Evolutionary conservation across 2,329 filamentous ascomycete species (phyloP), one percentile per base, ranked within the genome.

Genomic region (Trichoderma sp.): DNA sequence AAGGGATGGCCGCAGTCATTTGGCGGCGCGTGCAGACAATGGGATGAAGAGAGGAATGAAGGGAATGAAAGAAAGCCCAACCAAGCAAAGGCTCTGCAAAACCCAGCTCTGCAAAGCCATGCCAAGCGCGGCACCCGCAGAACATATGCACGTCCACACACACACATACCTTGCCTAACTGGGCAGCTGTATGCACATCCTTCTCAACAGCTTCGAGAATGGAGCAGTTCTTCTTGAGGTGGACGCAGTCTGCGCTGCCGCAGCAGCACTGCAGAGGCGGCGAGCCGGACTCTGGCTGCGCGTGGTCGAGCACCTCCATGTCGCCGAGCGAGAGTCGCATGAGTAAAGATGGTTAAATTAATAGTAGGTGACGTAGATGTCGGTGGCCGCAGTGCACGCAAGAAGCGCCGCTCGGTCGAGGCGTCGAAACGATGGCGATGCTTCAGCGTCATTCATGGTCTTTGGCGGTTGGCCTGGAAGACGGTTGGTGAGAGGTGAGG

Each of bases 131-230:
- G 43, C 47, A 32, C 56, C 57, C 34, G 24, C 70, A 72, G 39
- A 30, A 30, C 56, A 51, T 43, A 43, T 51, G 43, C 36, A 66
- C 32, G 15, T 18, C 63, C 18, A 68, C 39, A 72, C 39, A 32
- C 26, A 58, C 57, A 73, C 75, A 89, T 91, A 98, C 95, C 92
- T 98, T 93, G 75, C 96, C 96, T 77, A 98, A 88, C 80, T 92
- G 88, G 63, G 94, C 96, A 53, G 96, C 96, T 67, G 90, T 93
- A 77, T 91, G 90, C 69, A 98, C 92, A 83, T 98, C 93, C 77
- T 91, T 92, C 83, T 98, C 95, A 75, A 98, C 87, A 73, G 89
- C 91, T 76, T 93, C 91, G 61, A 98, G 86, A 74, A 94, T 86
- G 60, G 88, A 86, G 81, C 90, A 91, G 82, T 95, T 98, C 83